These are phyloP conservation scores for Pestalotiopsis sp. DNA, from an alignment of 2,329 filamentous ascomycete species.

Conservation along the genomic window DNA sequence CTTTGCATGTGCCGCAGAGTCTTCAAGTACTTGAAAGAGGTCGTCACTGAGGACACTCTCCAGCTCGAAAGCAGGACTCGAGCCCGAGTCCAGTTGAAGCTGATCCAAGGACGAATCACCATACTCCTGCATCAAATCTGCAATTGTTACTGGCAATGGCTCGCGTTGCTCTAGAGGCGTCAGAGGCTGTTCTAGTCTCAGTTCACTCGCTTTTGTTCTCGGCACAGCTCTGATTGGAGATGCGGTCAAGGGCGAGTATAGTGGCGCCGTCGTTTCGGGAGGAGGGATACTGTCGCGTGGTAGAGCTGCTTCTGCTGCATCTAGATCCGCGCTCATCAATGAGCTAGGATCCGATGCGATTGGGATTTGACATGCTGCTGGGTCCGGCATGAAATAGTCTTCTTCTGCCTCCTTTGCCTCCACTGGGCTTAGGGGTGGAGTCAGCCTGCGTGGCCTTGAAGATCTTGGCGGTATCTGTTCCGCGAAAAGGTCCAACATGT, in stretches of 20 bases:
- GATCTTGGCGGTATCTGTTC: conserved; percentile 13
- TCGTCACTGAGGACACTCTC: conserved; percentile 18
- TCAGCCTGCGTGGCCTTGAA: conserved; percentile 23
- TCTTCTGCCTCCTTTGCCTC: conserved; percentile 6
- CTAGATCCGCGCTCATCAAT: conserved; percentile 28
- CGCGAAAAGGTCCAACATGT: conserved; percentile 17
- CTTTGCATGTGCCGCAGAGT: conserved; percentile 16
- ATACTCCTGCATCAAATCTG: conserved; percentile 16
- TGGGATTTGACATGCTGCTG: conserved; percentile 26
- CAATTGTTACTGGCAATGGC: conserved; percentile 7
- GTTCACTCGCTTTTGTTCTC: conserved; percentile 17
- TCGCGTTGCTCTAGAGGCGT: conserved; percentile 19
- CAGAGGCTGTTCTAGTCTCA: conserved; percentile 29
- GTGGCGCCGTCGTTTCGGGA: conserved; percentile 8
- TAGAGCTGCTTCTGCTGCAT: conserved; percentile 22
- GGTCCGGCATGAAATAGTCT: conserved; percentile 25
- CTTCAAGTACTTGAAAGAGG: conserved; percentile 18
- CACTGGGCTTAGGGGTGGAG: conserved; percentile 29
- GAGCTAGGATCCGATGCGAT: conserved; percentile 27
- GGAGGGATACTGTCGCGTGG: conserved; percentile 13
- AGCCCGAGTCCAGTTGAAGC: neutral
- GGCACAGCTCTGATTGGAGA: conserved; percentile 12
- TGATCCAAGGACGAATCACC: conserved; percentile 22
- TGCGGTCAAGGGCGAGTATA: conserved; percentile 17
- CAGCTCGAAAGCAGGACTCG: neutral